Evolutionary conservation across 805 yeast genomes (phyloP), one percentile per base, ranked within the genome.

Genomic region (Cyberlindnera japonica): DNA sequence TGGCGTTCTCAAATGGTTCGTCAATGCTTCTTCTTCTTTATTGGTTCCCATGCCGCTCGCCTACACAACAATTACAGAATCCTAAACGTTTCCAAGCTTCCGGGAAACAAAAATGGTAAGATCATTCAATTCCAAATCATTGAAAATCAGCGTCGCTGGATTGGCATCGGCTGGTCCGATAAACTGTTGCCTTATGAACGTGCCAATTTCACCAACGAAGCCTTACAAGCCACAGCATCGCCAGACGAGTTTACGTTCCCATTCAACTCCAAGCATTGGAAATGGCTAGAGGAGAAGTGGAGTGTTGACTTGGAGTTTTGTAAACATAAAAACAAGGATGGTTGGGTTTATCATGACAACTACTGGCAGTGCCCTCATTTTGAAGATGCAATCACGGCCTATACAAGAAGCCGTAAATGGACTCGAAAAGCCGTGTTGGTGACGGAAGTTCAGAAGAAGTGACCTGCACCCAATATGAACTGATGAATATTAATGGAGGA

Each of bases 81-180:
- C 17, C 30, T 70, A 24, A 62, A 61, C 25, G 71, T 68, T 35
- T 51, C 58, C 4, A 57, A 63, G 5, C 57, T 63, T 4, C 65
- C 72, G 0, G 63, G 74, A 4, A 66, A 72, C 9, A 70, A 62
- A 41, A 53, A 69, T 23, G 71, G 71, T 17, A 77, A 75, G 48
- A 62, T 69, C 3, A 66, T 79, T 2, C 63, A 69, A 38, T 77
- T 79, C 45, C 72, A 69, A 35, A 60, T 79, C 1, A 53, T 72
- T 27, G 81, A 79, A 49, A 74, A 79, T 48, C 79, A 79, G 53
- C 63, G 86, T 49, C 61, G 83, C 34, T 77, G 83, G 82, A 25
- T 78, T 3, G 83, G 80, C 1, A 44, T 78, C 14, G 85, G 83
- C 6, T 79, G 83, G 83, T 58, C 72, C 27, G 65, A 67, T 35